Base-by-base conservation (phyloP, 2,329 filamentous ascomycete genomes). In the Rasamsonia emersonii region DNA sequence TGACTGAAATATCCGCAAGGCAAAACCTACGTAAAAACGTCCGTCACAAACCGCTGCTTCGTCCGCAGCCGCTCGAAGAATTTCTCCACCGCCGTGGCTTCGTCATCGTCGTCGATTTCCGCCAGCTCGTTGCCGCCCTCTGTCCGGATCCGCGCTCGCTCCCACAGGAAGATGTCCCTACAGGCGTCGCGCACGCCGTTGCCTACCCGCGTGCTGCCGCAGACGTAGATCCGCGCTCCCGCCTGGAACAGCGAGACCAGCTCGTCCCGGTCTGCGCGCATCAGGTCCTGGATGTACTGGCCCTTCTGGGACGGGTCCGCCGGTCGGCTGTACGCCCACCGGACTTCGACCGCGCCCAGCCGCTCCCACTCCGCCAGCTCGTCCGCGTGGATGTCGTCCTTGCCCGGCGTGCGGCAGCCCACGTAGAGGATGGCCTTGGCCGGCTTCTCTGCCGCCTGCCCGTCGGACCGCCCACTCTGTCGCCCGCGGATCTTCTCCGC, bases 21-120 rank as follows among this genome's bases (percentile, higher is more conserved):
- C n/a, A n/a, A n/a, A n/a, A n/a, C n/a, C n/a, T n/a, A n/a, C n/a
- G 52, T 46, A 60, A 78, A 79, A 9, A 79, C 73, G 56, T 79
- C 75, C 3, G 68, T 72, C 10, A 71, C 68, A 42, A 71, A 78
- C 16, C 75, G 56, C 52, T 70, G 67, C 35, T 77, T 75, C 7
- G 51, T 45, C 34, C 44, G 39, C 35, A 56, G 24, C 2, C 33
- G 28, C 16, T 54, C 49, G 19, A 55, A 45, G 37, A 53, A 55
- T 26, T 30, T 35, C 20, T 54, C 45, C n/a, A 47, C 51, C 10
- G 50, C 49, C 18, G 37, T 24, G 11, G 51, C 44, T 17, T 53
- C 47, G 18, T 36, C 31, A n/a, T 33, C 27, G 9, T 33, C 27
- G 9, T 49, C 47, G 24, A 42, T 18, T 2, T 48, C 47, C 9